A percentile compares a stretch with the other conserved stretches of the same genome.
Conservation (phyloP, 768 basidiomycete species). For the Trametes cubensis region DNA sequence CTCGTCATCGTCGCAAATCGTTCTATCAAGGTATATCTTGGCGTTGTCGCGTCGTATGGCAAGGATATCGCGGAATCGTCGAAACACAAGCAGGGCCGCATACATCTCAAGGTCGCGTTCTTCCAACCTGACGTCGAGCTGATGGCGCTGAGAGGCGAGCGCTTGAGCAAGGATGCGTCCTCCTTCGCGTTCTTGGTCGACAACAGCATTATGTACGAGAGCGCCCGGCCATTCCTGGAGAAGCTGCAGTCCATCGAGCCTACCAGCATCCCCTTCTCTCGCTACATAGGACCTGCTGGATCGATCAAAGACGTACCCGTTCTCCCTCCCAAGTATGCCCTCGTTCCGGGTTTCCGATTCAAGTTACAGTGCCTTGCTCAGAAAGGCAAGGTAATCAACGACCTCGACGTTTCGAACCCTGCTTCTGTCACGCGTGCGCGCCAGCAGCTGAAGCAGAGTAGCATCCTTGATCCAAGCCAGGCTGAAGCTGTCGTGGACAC, state of each 20-base stretch:
- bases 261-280: constrained; percentile 55
- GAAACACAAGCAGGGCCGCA: constrained; percentile 33
- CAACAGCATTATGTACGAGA: constrained; percentile 65
- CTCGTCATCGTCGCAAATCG: constrained; percentile 47
- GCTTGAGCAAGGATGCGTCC: constrained; percentile 27
- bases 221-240: constrained; percentile 68
- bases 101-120: constrained; percentile 58
- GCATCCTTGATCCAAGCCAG: constrained; percentile 70
- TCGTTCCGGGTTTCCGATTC: constrained; percentile 56
- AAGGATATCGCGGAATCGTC: constrained; percentile 52
- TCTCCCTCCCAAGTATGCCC: constrained; percentile 57
- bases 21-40: constrained; percentile 49
- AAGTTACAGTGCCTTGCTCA: constrained; percentile 56
- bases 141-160: constrained; percentile 42
- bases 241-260: constrained; percentile 57
- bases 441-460: constrained; percentile 44
- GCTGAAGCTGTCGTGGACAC: constrained; percentile 67
- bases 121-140: constrained; percentile 64
- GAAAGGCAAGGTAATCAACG: constrained; percentile 42
- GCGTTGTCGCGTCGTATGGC: constrained; percentile 47
- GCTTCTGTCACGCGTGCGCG: constrained; percentile 46
- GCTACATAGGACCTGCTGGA: constrained; percentile 46
- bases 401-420: constrained; percentile 44
- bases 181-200: constrained; percentile 52
- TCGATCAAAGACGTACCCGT: constrained; percentile 42